Conservation (phyloP, 108 stramenopile species). For the Stephanodiscus minutulus region DNA sequence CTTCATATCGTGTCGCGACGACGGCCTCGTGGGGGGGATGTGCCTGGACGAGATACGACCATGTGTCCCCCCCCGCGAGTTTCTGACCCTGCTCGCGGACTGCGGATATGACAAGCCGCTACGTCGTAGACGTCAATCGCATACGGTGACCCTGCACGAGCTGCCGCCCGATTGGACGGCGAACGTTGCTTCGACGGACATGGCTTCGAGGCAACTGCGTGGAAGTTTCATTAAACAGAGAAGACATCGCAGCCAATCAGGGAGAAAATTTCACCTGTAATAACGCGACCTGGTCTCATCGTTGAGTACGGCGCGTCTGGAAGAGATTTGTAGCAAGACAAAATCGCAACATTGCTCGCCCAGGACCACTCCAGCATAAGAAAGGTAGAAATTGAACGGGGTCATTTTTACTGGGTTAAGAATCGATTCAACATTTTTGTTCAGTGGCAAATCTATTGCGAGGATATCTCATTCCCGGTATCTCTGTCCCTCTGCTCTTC, state of each 20-base stretch:
- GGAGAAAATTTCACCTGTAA: constrained; percentile 19
- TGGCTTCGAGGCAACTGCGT: constrained; percentile 22
- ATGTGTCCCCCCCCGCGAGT: constrained; percentile 38
- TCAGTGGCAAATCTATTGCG: too few relatives aligned
- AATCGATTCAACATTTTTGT: too few relatives aligned
- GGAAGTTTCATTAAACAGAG: constrained; percentile 21
- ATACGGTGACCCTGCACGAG: constrained; percentile 40
- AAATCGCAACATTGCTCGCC: too few relatives aligned
- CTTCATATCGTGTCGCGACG: constrained; percentile 54
- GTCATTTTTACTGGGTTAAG: too few relatives aligned
- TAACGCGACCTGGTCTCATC: constrained; percentile 14
- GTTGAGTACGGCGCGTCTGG: constrained; percentile 54
- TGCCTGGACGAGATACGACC: constrained; percentile 67
- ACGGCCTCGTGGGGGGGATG: constrained; percentile 64
- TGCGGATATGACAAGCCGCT: constrained; percentile 29
- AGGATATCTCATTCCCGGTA: too few relatives aligned
- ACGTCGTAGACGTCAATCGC: constrained; percentile 14
- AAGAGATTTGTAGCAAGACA: constrained; percentile 64
- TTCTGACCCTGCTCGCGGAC: constrained; percentile 30
- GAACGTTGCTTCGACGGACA: constrained; percentile 28
- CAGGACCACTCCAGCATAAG: too few relatives aligned
- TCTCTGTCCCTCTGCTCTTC: too few relatives aligned
- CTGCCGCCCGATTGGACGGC: constrained; percentile 54
- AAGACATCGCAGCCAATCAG: constrained; percentile 3
- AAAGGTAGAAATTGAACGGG: too few relatives aligned